These are phyloP conservation scores for Shiraia sp. DNA, from an alignment of 2,329 filamentous ascomycete genomes.

Conservation along the genomic window DNA sequence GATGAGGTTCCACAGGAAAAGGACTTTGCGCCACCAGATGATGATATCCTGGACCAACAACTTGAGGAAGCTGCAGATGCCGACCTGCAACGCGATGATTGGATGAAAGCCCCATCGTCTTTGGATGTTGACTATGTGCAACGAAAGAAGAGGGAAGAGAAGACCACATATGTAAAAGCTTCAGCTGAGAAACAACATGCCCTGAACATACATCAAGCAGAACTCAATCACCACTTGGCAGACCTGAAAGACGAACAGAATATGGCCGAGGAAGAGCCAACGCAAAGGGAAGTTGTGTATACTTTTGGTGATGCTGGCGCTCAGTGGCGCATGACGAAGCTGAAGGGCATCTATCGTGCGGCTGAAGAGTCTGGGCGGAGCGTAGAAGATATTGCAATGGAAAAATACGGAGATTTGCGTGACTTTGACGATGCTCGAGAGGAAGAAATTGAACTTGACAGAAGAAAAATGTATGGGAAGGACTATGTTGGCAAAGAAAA, in stretches of 20 bases:
- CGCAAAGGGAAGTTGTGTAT: conserved; percentile 71
- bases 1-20: conserved; percentile 47
- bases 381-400: conserved; percentile 80
- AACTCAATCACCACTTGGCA: conserved; percentile 75
- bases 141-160: conserved; percentile 55
- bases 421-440: conserved; percentile 93
- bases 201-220: conserved; percentile 74
- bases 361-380: conserved; percentile 73
- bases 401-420: conserved; percentile 78
- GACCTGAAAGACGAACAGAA: conserved; percentile 50
- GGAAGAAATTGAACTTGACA: conserved; percentile 87
- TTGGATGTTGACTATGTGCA: conserved; percentile 84
- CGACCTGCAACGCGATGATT: conserved; percentile 73
- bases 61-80: conserved; percentile 43
- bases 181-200: conserved; percentile 63
- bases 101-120: conserved; percentile 89
- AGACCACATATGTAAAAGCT: conserved; percentile 50
- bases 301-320: conserved; percentile 88
- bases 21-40: conserved; percentile 48
- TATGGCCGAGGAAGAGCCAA: conserved; percentile 49
- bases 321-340: conserved; percentile 94
- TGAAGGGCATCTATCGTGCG: conserved; percentile 80
- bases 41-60: conserved; percentile 50
- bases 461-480: conserved; percentile 78
- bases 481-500: conserved; percentile 85